phyloP scores from a whole-genome alignment of 805 yeast genomes.

The Zygosaccharomyces siamensis region DNA sequence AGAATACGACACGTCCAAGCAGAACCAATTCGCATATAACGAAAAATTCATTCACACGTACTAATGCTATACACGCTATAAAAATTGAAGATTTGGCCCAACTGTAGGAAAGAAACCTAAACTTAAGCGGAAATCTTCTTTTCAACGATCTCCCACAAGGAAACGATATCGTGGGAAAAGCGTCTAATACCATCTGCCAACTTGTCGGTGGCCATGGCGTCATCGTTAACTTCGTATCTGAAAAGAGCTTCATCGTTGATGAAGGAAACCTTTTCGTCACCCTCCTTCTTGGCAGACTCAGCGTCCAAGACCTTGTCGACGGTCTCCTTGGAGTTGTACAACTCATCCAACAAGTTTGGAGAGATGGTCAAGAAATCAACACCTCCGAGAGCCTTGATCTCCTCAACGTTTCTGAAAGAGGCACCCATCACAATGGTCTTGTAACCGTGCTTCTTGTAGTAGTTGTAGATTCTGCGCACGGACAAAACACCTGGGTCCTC shows the following conservation, averaged over 20 bases:
- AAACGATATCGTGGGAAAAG: constrained; percentile 88
- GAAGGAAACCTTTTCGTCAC: constrained; percentile 67
- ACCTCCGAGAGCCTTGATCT: constrained; percentile 95
- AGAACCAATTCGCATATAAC: constrained; percentile 12
- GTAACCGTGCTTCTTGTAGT: constrained; percentile 96
- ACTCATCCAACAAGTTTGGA: constrained; percentile 86
- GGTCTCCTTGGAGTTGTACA: constrained; percentile 67
- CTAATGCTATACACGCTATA: constrained; percentile 5
- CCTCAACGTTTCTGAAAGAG: constrained; percentile 95
- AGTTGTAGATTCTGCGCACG: constrained; percentile 85
- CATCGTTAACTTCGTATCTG: constrained; percentile 90
- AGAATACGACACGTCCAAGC: constrained; percentile 15
- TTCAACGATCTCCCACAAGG: constrained; percentile 65
- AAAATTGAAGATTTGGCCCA: background rate
- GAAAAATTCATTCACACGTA: constrained; percentile 4
- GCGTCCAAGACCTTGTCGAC: constrained; percentile 83
- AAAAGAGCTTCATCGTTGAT: constrained; percentile 82
- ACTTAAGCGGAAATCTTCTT: constrained; percentile 45
- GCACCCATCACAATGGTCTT: constrained; percentile 99
- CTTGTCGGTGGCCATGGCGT: constrained; percentile 98
- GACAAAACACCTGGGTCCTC: constrained; percentile 93
- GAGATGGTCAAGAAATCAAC: constrained; percentile 93
- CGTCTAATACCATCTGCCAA: constrained; percentile 96
- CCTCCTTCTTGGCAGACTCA: constrained; percentile 46
- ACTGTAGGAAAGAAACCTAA: background rate